A percentile compares a stretch with the other conserved stretches of the same genome.
Evolutionary conservation across 2,329 filamentous ascomycete genomes (phyloP).

Genomic region (Cyanodermella asteris): DNA sequence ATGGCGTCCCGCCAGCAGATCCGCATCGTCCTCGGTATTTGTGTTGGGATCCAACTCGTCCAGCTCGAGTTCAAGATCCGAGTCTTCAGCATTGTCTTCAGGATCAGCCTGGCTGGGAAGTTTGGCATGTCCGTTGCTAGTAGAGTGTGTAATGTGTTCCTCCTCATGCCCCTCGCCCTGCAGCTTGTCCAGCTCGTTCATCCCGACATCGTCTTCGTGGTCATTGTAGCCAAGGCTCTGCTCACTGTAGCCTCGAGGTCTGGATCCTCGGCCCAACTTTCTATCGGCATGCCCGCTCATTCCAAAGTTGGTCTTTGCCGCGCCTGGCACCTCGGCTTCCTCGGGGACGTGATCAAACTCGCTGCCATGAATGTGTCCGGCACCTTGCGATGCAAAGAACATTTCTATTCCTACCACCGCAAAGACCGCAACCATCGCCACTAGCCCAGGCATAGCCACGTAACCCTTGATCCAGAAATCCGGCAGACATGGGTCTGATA

Average conservation of each 20-base stretch:
- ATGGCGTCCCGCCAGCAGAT: background rate
- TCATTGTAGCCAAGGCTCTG: slow-evolving; percentile 1
- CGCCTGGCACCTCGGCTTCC: slow-evolving; percentile 1
- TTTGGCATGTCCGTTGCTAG: slow-evolving; percentile 8
- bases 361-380: slow-evolving; percentile 29
- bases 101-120: slow-evolving; percentile 13
- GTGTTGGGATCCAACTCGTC: slow-evolving; percentile 26
- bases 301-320: slow-evolving; percentile 1
- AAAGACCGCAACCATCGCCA: slow-evolving; percentile 65
- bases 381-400: slow-evolving; percentile 55
- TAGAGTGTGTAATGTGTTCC: background rate
- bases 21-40: too few species aligned
- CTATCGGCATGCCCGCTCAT: slow-evolving; percentile 2
- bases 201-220: slow-evolving; percentile 1
- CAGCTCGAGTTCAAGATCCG: slow-evolving; percentile 37
- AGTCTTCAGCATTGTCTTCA: slow-evolving; percentile 29
- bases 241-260: slow-evolving; percentile 1
- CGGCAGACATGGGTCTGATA: slow-evolving; percentile 46
- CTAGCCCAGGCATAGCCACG: slow-evolving; percentile 54
- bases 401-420: slow-evolving; percentile 73
- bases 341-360: slow-evolving; percentile 4
- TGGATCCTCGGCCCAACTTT: background rate
- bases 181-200: background rate
- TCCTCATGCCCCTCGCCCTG: background rate
- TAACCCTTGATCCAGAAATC: slow-evolving; percentile 62